phyloP scores from a whole-genome alignment of 2,329 filamentous ascomycete genomes.

The Sarocladium kiliense region DNA sequence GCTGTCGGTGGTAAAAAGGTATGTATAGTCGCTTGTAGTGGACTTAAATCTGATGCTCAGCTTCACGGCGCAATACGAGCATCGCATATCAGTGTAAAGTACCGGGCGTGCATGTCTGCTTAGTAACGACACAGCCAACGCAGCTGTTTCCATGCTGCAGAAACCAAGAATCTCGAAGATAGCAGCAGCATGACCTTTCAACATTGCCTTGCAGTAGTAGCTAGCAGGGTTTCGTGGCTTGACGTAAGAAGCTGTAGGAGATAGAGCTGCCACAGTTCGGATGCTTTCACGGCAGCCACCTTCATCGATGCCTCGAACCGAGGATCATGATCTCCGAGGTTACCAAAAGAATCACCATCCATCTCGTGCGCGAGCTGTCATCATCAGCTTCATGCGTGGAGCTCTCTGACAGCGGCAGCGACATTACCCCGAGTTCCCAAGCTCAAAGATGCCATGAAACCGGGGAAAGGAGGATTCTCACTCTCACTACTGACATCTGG shows the following conservation, averaged over 20 bases:
- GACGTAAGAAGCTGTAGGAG: too few relatives aligned
- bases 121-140: too few relatives aligned
- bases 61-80: background rate
- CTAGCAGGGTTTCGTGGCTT: background rate
- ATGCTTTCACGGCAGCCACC: background rate
- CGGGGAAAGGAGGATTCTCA: background rate
- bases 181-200: background rate
- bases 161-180: background rate
- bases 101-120: too few relatives aligned
- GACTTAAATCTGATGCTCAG: too few relatives aligned
- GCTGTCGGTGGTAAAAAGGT: background rate
- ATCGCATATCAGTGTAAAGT: background rate
- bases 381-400: background rate
- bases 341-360: too few relatives aligned
- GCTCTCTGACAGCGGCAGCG: background rate
- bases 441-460: background rate
- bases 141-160: too few relatives aligned
- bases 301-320: background rate
- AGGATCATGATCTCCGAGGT: background rate
- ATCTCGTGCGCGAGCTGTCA: too few relatives aligned
- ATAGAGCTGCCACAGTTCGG: too few relatives aligned
- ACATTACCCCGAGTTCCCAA: background rate
- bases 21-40: too few relatives aligned
- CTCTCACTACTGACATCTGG: background rate
- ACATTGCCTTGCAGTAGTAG: background rate